A percentile compares a stretch with the other conserved stretches of the same genome.
These are phyloP conservation scores for Monarda citriodora DNA, from an alignment of 305 asterid species.

Conservation along the genomic window DNA sequence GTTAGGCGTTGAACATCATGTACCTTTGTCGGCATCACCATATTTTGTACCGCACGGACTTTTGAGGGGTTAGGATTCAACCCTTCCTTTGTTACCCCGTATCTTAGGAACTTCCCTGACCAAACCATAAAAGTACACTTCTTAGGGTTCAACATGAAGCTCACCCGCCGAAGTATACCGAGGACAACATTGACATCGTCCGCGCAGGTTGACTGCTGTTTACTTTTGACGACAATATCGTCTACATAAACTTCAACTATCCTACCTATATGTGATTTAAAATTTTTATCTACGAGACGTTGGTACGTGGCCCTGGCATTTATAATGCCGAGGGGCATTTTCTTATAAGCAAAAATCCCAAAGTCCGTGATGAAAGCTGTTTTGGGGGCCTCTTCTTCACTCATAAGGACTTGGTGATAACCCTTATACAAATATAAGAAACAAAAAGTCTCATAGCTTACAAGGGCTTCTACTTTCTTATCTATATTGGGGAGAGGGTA, in stretches of 20 bases:
- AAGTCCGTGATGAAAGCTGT: no score
- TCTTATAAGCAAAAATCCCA: no score
- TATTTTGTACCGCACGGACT: not conserved
- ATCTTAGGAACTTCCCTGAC: not conserved
- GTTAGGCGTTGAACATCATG: not conserved
- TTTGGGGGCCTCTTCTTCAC: no score
- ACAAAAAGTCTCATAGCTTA: no score
- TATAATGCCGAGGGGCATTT: no score
- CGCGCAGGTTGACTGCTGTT: not conserved
- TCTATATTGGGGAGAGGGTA: no score
- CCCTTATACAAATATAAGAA: no score
- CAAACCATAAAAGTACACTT: not conserved
- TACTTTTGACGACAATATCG: not conserved
- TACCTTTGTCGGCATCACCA: not conserved
- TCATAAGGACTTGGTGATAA: no score
- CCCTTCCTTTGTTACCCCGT: not conserved
- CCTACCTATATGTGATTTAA: not conserved
- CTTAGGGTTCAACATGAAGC: not conserved
- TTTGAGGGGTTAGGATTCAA: not conserved
- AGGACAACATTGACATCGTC: not conserved
- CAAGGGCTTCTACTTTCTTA: no score
- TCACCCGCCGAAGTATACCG: not conserved
- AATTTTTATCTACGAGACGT: not conserved
- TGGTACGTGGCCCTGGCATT: no score
- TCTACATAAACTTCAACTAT: not conserved